phyloP scores from a whole-genome alignment of 2,329 filamentous ascomycete genomes.

The Hymenoscyphus linearis region DNA sequence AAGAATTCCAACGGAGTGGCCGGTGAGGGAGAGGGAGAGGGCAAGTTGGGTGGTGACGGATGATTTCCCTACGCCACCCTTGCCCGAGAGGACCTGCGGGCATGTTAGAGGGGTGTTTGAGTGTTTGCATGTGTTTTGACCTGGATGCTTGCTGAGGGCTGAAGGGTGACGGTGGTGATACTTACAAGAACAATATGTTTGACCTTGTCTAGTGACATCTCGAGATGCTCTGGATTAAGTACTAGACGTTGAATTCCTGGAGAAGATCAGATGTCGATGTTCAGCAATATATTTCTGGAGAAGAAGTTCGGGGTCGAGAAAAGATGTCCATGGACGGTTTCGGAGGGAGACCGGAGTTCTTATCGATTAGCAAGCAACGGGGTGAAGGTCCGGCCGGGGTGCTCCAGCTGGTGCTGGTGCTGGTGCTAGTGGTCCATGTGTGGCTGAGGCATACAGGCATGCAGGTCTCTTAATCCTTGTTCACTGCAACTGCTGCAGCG shows the following conservation, averaged over 20 bases:
- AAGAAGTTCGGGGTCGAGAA: background rate
- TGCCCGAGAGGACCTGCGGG: conserved; percentile 74
- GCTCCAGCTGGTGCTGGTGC: no score
- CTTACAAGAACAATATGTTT: conserved; percentile 72
- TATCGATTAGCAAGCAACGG: conserved; percentile 29
- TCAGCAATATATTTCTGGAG: background rate
- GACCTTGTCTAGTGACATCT: conserved; percentile 64
- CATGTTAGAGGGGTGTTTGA: conserved; percentile 11
- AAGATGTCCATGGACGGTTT: background rate
- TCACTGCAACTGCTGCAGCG: background rate
- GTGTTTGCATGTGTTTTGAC: background rate
- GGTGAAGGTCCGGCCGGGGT: no score
- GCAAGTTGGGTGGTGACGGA: conserved; percentile 96
- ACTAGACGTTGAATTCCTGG: background rate
- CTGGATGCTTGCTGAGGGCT: background rate
- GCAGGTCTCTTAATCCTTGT: no score
- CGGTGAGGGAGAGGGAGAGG: conserved; percentile 77
- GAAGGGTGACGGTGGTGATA: conserved; percentile 10
- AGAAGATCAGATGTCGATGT: background rate
- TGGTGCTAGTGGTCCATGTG: no score
- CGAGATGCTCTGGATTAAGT: conserved; percentile 13
- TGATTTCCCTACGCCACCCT: conserved; percentile 97
- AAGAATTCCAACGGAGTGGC: conserved; percentile 87
- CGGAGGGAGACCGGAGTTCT: conserved; percentile 12
- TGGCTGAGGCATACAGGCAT: background rate